Evolutionary conservation across 2,329 filamentous ascomycete species (phyloP).

Genomic region (Claviceps sp.): DNA sequence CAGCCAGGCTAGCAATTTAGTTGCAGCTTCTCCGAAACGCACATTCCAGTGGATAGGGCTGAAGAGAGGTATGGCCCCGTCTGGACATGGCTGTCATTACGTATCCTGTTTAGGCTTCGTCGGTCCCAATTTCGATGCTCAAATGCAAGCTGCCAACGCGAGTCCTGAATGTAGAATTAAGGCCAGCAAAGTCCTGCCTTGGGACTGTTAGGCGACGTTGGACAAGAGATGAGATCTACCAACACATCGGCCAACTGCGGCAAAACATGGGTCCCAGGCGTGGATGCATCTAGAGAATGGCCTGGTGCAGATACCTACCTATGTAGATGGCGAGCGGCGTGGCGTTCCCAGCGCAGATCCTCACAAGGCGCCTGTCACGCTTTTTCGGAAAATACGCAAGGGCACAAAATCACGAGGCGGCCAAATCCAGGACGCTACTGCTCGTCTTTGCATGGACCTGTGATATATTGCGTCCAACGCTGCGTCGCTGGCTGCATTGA

Average conservation of each 20-base stretch:
- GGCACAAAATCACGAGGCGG: too few relatives aligned
- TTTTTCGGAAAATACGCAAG: too few relatives aligned
- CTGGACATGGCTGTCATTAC: not conserved
- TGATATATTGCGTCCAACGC: not conserved
- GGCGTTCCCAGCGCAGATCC: not conserved
- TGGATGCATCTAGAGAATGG: not conserved
- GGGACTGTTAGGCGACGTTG: not conserved
- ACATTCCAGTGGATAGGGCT: slow-evolving; percentile 8
- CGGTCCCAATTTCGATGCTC: not conserved
- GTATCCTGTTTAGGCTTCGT: not conserved
- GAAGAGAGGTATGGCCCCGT: slow-evolving; percentile 5
- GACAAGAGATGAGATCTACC: not conserved
- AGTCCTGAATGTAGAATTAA: not conserved
- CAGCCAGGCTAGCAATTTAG: not conserved
- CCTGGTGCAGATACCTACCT: not conserved
- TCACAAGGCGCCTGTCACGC: not conserved
- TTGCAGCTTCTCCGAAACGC: not conserved
- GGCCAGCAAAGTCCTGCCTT: not conserved
- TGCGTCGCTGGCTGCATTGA: not conserved
- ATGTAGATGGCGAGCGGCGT: not conserved
- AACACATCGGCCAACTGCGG: not conserved
- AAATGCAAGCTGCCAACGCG: not conserved
- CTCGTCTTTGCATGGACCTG: not conserved
- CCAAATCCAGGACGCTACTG: not conserved
- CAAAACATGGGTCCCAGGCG: not conserved